Conservation (phyloP, 2,329 filamentous ascomycete species). For the Calonectria montana region DNA sequence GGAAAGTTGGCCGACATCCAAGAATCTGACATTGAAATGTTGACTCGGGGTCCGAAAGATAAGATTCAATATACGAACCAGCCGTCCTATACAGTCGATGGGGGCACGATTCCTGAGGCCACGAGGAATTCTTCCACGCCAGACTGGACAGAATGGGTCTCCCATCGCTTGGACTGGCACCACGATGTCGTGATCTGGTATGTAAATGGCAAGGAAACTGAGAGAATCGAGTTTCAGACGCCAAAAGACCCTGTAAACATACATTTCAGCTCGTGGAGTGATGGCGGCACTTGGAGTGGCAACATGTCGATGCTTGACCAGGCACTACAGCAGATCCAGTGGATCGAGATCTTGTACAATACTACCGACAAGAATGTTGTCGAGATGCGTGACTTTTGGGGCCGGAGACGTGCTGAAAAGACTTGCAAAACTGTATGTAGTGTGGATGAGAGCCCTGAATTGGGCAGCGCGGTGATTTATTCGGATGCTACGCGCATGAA, state of each 20-base stretch:
- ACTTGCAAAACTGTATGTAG: constrained; percentile 35
- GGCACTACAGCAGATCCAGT: constrained; percentile 68
- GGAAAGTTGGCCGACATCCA: constrained; percentile 52
- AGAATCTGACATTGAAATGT: constrained; percentile 63
- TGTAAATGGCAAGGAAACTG: constrained; percentile 59
- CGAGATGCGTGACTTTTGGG: background rate
- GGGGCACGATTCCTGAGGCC: constrained; percentile 56
- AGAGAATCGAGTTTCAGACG: constrained; percentile 64
- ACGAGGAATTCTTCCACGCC: constrained; percentile 59
- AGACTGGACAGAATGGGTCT: constrained; percentile 65
- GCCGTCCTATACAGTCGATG: constrained; percentile 58
- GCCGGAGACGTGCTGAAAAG: background rate
- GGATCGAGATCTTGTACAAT: constrained; percentile 69
- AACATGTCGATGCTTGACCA: constrained; percentile 61
- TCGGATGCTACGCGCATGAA: background rate
- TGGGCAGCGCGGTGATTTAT: background rate
- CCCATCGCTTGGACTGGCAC: constrained; percentile 70
- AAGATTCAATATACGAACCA: constrained; percentile 69
- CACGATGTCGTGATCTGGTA: constrained; percentile 64
- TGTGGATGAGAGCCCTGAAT: constrained; percentile 32
- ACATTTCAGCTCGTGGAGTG: constrained; percentile 69
- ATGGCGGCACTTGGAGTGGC: constrained; percentile 68
- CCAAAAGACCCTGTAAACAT: constrained; percentile 62
- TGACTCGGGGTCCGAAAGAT: constrained; percentile 55
- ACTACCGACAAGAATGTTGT: constrained; percentile 39